A percentile compares a stretch with the other conserved stretches of the same genome.
These are phyloP conservation scores for Melocanna baccifera DNA, from an alignment of 176 grass and related monocot species.

Conservation along the genomic window DNA sequence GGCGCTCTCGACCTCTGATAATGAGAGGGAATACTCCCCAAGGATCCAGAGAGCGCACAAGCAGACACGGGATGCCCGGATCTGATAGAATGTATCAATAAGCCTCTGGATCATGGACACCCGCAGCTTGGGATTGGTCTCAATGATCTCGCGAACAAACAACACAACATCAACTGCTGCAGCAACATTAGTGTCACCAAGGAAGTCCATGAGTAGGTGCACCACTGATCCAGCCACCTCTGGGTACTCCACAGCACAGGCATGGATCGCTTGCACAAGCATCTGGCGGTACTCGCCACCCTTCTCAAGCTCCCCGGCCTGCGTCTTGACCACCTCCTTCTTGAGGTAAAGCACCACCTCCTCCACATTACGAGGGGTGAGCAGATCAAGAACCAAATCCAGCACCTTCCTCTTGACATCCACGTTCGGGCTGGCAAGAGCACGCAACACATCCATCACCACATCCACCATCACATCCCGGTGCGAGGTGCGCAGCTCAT, in stretches of 20 bases:
- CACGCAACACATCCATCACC: conserved; percentile 67
- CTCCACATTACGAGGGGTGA: conserved; percentile 60
- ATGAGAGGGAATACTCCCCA: conserved; percentile 64
- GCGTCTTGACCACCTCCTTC: conserved; percentile 78
- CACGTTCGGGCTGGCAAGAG: conserved; percentile 60
- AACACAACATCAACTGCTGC: conserved; percentile 68
- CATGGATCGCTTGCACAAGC: conserved; percentile 71
- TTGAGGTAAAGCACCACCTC: conserved; percentile 77
- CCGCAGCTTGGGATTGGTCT: conserved; percentile 70
- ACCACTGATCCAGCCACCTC: conserved; percentile 71
- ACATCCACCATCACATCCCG: conserved; percentile 67
- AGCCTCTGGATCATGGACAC: conserved; percentile 79
- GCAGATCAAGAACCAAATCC: conserved; percentile 69
- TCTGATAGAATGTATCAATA: conserved; percentile 72
- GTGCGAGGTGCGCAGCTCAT: conserved; percentile 48
- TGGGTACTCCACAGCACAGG: conserved; percentile 54
- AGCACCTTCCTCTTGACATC: conserved; percentile 60
- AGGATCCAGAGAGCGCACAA: conserved; percentile 66
- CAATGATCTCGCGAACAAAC: conserved; percentile 76
- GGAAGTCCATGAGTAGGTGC: conserved; percentile 84
- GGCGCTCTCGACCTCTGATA: conserved; percentile 63
- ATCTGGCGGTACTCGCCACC: conserved; percentile 70
- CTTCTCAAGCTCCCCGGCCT: conserved; percentile 60
- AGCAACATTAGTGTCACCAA: conserved; percentile 68
- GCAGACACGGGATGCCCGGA: conserved; percentile 62